Percentiles rank a stretch among this genome's conserved stretches.
These are phyloP conservation scores for Oryza glaberrima DNA, from an alignment of 176 grass and related monocot genomes.

Conservation along the genomic window DNA sequence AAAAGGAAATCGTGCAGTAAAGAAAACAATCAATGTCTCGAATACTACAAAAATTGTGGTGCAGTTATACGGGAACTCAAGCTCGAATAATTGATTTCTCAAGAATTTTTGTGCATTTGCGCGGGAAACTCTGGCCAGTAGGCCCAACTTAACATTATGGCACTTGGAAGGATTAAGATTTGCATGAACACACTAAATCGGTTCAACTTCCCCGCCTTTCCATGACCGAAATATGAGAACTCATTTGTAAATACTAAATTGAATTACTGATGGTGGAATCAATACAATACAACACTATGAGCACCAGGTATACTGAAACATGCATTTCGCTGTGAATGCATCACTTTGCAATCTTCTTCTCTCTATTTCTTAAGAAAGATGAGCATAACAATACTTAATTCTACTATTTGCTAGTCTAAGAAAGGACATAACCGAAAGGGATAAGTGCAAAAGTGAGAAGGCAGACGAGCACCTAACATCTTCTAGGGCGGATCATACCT, in stretches of 20 bases:
- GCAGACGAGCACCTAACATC: conserved; percentile 30
- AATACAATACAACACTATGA: neutral
- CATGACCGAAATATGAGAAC: neutral
- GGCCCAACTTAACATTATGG: neutral
- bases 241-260: neutral
- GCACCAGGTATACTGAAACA: neutral
- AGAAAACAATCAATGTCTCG: neutral
- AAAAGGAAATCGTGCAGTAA: neutral
- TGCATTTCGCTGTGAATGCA: conserved; percentile 12
- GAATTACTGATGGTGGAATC: neutral
- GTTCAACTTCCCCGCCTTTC: neutral
- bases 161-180: conserved; percentile 23
- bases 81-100: neutral
- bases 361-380: neutral
- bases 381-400: neutral
- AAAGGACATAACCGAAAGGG: conserved; percentile 22
- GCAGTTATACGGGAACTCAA: neutral
- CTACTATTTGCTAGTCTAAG: conserved; percentile 5
- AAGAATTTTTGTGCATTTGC: neutral
- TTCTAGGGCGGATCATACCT: conserved; percentile 14
- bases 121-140: too few relatives aligned
- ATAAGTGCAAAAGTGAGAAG: conserved; percentile 17
- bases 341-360: neutral
- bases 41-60: neutral
- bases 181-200: neutral